Evolutionary conservation across 176 grass and related monocot species (phyloP).

Genomic region (Elaeis guineensis): DNA sequence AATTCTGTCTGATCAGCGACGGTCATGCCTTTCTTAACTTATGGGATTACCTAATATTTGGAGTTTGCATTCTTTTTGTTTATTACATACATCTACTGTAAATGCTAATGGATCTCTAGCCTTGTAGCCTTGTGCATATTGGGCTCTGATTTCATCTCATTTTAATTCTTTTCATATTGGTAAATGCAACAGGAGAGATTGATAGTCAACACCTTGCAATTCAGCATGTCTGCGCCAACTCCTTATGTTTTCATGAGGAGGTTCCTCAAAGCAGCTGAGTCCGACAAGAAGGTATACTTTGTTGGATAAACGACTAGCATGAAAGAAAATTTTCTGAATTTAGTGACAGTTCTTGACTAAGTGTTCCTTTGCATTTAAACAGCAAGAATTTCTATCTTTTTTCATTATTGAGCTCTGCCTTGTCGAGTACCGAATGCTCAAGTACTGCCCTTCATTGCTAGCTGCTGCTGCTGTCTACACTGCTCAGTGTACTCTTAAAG

Average conservation of each 20-base stretch:
- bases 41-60: too few species aligned
- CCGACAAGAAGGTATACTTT: conserved; percentile 58
- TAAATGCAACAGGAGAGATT: conserved; percentile 47
- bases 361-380: conserved; percentile 3
- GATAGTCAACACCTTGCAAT: conserved; percentile 60
- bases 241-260: conserved; percentile 85
- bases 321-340: too few species aligned
- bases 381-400: conserved; percentile 75
- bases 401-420: conserved; percentile 82
- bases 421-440: conserved; percentile 69
- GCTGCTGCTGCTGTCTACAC: conserved; percentile 73
- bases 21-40: too few species aligned
- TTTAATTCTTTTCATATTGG: too few species aligned
- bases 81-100: too few species aligned
- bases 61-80: too few species aligned
- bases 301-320: too few species aligned
- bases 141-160: too few species aligned
- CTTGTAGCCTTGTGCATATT: too few species aligned
- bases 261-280: conserved; percentile 73
- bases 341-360: too few species aligned
- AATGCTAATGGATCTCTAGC: too few species aligned
- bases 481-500: conserved; percentile 59
- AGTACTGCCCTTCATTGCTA: conserved; percentile 58
- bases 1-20: too few species aligned
- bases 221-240: conserved; percentile 77